Conservation (phyloP, 371 early-diverging fungal species). For the Rhizopus stolonifer region DNA sequence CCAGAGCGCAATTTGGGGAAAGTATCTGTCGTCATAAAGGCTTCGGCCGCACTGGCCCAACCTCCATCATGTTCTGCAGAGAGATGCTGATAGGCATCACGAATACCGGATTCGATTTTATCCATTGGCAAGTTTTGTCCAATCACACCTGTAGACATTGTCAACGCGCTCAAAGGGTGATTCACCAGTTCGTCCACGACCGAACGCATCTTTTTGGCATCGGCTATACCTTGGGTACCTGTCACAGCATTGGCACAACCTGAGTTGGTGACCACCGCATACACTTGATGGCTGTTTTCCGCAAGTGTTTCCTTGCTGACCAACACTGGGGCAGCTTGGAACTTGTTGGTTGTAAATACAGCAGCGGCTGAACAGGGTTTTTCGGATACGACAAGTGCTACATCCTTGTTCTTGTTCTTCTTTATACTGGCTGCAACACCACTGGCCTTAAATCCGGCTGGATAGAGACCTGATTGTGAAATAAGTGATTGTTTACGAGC, state of each 20-base stretch:
- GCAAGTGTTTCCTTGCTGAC: conserved; percentile 68
- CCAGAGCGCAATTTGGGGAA: conserved; percentile 86
- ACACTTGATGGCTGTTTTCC: conserved; percentile 49
- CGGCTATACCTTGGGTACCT: conserved; percentile 77
- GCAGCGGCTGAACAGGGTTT: conserved; percentile 80
- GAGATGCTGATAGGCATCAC: conserved; percentile 41
- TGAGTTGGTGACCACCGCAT: conserved; percentile 82
- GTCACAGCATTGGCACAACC: conserved; percentile 97
- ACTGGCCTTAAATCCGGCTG: conserved; percentile 80
- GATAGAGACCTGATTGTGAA: conserved; percentile 63
- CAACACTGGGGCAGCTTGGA: conserved; percentile 90
- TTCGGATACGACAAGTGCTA: conserved; percentile 80
- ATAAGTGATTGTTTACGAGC: conserved; percentile 47
- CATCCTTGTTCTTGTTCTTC: conserved; percentile 74
- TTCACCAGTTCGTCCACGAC: conserved; percentile 52
- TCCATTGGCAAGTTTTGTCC: conserved; percentile 89
- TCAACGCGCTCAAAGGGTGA: conserved; percentile 55
- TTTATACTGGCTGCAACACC: conserved; percentile 81
- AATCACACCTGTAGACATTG: conserved; percentile 97
- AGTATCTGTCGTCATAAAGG: conserved; percentile 96
- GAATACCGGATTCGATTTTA: conserved; percentile 78
- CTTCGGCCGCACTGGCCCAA: conserved; percentile 84
- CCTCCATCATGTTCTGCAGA: conserved; percentile 56
- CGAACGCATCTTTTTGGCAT: conserved; percentile 74
- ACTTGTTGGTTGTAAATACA: conserved; percentile 90